Evolutionary conservation across 495 filamentous ascomycete species (phyloP).

Genomic region (Barbatosphaeria neglecta): DNA sequence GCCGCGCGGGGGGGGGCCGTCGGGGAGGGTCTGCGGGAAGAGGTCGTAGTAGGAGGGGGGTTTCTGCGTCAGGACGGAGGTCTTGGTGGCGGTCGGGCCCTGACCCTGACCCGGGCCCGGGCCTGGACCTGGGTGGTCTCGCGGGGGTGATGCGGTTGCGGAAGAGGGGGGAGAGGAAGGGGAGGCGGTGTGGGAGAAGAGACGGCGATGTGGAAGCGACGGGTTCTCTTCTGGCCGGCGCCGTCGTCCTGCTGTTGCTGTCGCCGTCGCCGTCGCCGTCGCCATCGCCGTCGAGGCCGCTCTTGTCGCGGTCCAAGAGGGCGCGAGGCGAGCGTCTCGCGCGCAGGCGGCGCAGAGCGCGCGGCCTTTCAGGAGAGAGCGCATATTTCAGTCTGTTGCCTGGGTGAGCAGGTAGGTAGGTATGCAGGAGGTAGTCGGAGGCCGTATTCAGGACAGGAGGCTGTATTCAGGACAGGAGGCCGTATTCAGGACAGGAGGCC

Average conservation of each 20-base stretch:
- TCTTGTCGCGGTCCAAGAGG: background rate
- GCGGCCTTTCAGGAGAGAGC: background rate
- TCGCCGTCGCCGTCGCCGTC: background rate
- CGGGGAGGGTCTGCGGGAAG: slow-evolving; percentile 73
- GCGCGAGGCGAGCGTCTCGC: background rate
- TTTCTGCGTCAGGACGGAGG: slow-evolving; percentile 19
- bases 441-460: too few species aligned
- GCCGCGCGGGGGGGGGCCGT: slow-evolving; percentile 65
- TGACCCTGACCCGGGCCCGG: background rate
- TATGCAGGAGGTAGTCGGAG: too few species aligned
- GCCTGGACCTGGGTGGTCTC: background rate
- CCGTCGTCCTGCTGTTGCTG: too few species aligned
- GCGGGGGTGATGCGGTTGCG: background rate
- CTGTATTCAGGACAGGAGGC: too few species aligned
- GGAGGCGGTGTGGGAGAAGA: too few species aligned
- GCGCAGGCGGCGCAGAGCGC: background rate
- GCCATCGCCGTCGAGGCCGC: background rate
- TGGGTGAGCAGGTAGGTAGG: too few species aligned
- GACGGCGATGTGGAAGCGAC: too few species aligned
- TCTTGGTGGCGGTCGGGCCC: background rate
- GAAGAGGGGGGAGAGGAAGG: too few species aligned
- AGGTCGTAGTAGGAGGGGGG: slow-evolving; percentile 59
- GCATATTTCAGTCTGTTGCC: too few species aligned
- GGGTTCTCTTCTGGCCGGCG: slow-evolving; percentile 1
- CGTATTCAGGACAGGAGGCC: too few species aligned